phyloP scores from a whole-genome alignment of 1,284 basidiomycete species.

The Apiotrichum brassicae region DNA sequence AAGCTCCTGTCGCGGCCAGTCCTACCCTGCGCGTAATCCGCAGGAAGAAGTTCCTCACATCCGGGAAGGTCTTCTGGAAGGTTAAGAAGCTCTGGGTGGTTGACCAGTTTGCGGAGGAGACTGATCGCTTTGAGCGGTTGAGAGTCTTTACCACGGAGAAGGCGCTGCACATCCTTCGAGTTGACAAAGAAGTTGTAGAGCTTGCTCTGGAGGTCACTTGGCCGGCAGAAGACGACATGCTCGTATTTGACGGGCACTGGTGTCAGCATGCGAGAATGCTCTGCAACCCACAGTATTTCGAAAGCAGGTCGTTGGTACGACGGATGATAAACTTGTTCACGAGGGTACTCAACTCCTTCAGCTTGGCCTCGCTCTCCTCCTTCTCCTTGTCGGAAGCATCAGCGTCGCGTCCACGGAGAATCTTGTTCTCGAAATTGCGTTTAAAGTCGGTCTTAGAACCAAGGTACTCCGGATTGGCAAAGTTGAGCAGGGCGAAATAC shows the following conservation, averaged over 20 bases:
- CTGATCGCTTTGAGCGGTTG: conserved; percentile 97
- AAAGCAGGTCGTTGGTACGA: conserved; percentile 91
- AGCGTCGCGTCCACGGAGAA: conserved; percentile 88
- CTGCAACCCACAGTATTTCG: conserved; percentile 77
- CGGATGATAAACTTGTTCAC: conserved; percentile 97
- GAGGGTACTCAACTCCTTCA: conserved; percentile 83
- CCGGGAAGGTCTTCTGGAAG: conserved; percentile 81
- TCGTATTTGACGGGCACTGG: conserved; percentile 98
- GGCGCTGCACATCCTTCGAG: conserved; percentile 86
- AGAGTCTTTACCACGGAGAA: conserved; percentile 82
- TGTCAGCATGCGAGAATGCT: neutral
- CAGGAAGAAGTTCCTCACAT: conserved; percentile 74
- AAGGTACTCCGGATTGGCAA: conserved; percentile 93
- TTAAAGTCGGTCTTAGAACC: conserved; percentile 89
- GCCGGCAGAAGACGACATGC: conserved; percentile 93
- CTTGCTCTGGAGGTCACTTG: conserved; percentile 80
- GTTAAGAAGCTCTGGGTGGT: conserved; percentile 90
- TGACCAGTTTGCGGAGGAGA: conserved; percentile 94
- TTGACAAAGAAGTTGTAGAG: conserved; percentile 91
- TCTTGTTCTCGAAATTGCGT: conserved; percentile 92
- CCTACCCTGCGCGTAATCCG: conserved; percentile 54
- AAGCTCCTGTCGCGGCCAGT: conserved; percentile 53
- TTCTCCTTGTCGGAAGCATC: conserved; percentile 79
- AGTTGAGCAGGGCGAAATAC: conserved; percentile 92
- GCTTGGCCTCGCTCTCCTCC: conserved; percentile 76